Evolutionary conservation across 768 basidiomycete genomes (phyloP), one percentile per base, ranked within the genome.

Genomic region (Harrya chromipes): DNA sequence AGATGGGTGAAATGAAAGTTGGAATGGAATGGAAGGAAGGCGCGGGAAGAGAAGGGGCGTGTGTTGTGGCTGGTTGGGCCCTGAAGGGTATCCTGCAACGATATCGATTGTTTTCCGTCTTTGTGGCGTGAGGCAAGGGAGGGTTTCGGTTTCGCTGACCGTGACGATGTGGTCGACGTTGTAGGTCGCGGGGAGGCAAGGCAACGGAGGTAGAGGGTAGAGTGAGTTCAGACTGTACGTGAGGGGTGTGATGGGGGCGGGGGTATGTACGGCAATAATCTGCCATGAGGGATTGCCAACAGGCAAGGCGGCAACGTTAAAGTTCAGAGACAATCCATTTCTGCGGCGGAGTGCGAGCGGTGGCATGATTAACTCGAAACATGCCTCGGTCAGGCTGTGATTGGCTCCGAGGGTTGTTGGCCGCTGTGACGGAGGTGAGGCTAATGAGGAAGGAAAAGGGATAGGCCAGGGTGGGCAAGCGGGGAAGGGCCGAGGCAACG

Each of bases 401-500:
- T 43, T 24, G 29, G 52, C 53, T 55, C 47, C 57, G 43, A 57
- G 47, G 46, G 33, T 40, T 10, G 47, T 12, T 12, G 29, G 29
- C 11, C 3, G 29, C 11, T 11, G 29, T 29, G 26, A 26, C 26
- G 26, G 26, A 26, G 10, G 29, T 2, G 33, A 33, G 41, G 49
- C 19, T 42, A 50, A 39, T 44, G 49, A 46, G 40, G 43, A 11
- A 38, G 31, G 36, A 39, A 45, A 45, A 17, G 45, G 43, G 16
- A 47, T 23, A 27, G 6, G 4, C 45, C 48, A 60, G 57, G 60
- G 54, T n/a, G n/a, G n/a, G n/a, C n/a, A n/a, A n/a, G n/a, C n/a
- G n/a, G n/a, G n/a, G n/a, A n/a, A n/a, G n/a, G n/a, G n/a, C n/a
- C n/a, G n/a, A n/a, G n/a, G n/a, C n/a, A n/a, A n/a, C n/a, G n/a